A percentile compares a stretch with the other conserved stretches of the same genome.
Evolutionary conservation across 2,329 filamentous ascomycete genomes (phyloP).

Genomic region (Neofusicoccum sp.): DNA sequence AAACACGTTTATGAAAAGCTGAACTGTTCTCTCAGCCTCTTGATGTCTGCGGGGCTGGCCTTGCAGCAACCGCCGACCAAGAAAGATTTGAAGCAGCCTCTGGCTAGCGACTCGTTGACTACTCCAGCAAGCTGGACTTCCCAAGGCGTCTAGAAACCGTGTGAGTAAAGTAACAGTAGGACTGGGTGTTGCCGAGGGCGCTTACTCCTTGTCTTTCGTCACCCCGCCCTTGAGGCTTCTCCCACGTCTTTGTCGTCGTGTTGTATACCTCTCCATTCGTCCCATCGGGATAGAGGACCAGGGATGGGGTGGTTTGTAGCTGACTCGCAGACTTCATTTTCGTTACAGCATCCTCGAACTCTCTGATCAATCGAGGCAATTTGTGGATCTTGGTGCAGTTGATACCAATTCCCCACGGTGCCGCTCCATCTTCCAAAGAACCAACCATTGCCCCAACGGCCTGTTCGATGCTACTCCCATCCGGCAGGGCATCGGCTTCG

Average conservation of each 20-base stretch:
- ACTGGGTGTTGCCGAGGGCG: neutral
- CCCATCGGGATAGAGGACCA: neutral
- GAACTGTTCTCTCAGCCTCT: neutral
- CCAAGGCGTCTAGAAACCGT: neutral
- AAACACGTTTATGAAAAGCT: too few species aligned
- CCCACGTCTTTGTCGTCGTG: slow-evolving; percentile 1
- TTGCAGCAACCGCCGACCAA: slow-evolving; percentile 5
- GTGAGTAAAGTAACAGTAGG: neutral
- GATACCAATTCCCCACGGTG: neutral
- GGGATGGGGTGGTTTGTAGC: neutral
- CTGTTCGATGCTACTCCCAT: neutral
- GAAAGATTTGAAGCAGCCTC: neutral
- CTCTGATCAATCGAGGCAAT: neutral
- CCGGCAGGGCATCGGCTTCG: neutral
- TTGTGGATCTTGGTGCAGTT: slow-evolving; percentile 10
- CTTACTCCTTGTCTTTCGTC: neutral
- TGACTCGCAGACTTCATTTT: neutral
- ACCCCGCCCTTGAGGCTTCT: neutral
- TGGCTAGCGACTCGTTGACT: neutral
- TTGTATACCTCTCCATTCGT: slow-evolving; percentile 9
- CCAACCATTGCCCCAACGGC: neutral
- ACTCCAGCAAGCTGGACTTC: neutral
- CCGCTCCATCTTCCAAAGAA: neutral
- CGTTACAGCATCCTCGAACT: neutral
- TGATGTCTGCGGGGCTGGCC: neutral